Conservation (phyloP, 768 basidiomycete genomes). For the Hypholoma fasciculare region DNA sequence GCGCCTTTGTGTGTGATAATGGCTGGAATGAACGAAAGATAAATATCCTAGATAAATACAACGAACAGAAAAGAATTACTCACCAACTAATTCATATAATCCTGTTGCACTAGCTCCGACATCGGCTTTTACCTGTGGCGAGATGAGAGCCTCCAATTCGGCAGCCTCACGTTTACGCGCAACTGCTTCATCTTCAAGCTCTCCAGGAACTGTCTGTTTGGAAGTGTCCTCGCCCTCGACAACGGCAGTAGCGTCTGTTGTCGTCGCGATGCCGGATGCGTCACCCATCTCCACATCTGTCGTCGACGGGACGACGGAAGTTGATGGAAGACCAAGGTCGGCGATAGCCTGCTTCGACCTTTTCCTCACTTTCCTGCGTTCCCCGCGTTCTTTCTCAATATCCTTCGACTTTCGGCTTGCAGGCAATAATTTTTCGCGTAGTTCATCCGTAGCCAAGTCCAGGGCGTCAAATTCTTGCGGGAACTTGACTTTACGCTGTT, state of each 20-base stretch:
- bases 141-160: conserved; percentile 65
- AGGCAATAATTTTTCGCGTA: conserved; percentile 70
- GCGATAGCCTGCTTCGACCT: conserved; percentile 55
- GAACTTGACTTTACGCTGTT: conserved; percentile 89
- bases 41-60: not conserved
- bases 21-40: conserved; percentile 42
- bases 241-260: conserved; percentile 17
- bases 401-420: conserved; percentile 73
- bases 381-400: conserved; percentile 79
- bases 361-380: conserved; percentile 80
- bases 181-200: conserved; percentile 65
- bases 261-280: conserved; percentile 21
- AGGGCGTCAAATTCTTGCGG: conserved; percentile 84
- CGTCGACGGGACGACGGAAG: conserved; percentile 21
- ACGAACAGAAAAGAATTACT: conserved; percentile 27
- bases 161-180: conserved; percentile 64
- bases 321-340: conserved; percentile 15
- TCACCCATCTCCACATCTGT: conserved; percentile 55
- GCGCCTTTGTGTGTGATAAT: conserved; percentile 98
- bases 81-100: conserved; percentile 90
- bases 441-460: conserved; percentile 79
- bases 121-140: conserved; percentile 63
- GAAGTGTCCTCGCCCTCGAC: conserved; percentile 22
- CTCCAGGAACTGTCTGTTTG: conserved; percentile 30
- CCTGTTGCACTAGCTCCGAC: conserved; percentile 76